These are phyloP conservation scores for Patellifolia procumbens DNA, from an alignment of 179 eudicot genomes.

Conservation along the genomic window DNA sequence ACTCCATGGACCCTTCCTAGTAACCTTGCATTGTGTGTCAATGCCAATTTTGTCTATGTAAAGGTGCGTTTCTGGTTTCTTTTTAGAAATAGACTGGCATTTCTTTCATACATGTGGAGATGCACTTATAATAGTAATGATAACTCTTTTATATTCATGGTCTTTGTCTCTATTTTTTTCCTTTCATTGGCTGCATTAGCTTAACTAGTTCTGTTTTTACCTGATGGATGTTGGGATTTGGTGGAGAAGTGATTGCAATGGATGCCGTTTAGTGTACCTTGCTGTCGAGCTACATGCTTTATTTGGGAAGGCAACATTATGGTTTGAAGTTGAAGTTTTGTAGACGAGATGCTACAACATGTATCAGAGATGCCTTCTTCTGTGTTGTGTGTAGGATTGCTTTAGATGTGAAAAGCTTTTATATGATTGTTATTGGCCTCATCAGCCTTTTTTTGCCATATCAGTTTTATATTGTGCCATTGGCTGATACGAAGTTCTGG, in stretches of 20 bases:
- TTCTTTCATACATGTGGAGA: not conserved
- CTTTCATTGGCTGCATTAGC: slow-evolving; percentile 6
- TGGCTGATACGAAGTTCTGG: not conserved
- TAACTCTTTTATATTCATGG: not conserved
- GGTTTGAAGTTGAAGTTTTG: not conserved
- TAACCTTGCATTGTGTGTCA: slow-evolving; percentile 94
- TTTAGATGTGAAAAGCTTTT: not conserved
- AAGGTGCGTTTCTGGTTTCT: slow-evolving; percentile 52
- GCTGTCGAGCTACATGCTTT: not conserved
- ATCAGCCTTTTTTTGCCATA: not conserved
- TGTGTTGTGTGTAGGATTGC: not conserved
- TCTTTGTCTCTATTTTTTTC: not conserved
- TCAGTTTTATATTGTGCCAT: not conserved
- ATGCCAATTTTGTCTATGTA: slow-evolving; percentile 66
- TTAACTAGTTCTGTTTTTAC: not conserved
- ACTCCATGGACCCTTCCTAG: slow-evolving; percentile 98
- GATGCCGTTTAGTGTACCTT: not conserved
- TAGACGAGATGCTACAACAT: not conserved
- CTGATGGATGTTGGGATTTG: not conserved
- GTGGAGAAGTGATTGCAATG: not conserved
- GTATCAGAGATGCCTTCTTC: not conserved
- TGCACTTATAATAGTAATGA: not conserved
- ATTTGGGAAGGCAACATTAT: not conserved
- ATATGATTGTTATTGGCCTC: not conserved
- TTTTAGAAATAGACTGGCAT: not conserved